Evolutionary conservation across 2,329 filamentous ascomycete genomes (phyloP).

Genomic region (Pseudocercospora eumusae): DNA sequence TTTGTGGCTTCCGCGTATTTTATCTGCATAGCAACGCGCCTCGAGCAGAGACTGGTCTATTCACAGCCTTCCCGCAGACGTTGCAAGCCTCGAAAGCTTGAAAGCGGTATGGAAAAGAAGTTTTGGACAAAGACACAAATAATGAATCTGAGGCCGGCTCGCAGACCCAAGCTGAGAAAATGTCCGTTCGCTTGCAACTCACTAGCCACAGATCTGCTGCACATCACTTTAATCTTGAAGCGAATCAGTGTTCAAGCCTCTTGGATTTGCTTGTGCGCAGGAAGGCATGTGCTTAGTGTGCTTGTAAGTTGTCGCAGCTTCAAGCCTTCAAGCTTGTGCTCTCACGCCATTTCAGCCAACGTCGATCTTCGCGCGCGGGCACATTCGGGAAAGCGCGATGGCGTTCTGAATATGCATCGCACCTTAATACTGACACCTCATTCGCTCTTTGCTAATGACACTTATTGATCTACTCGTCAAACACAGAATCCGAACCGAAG

Average conservation of each 20-base stretch:
- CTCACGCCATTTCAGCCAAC: constrained; percentile 8
- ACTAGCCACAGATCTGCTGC: constrained; percentile 11
- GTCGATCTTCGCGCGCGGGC: constrained; percentile 9
- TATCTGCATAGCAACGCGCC: too few species aligned
- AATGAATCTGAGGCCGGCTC: constrained; percentile 7
- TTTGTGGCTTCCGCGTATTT: too few species aligned
- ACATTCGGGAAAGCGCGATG: constrained; percentile 2
- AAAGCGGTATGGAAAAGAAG: too few species aligned
- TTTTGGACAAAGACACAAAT: neutral
- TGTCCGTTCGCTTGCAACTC: neutral
- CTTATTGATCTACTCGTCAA: constrained; percentile 3
- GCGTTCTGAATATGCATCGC: constrained; percentile 1
- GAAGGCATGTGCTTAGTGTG: constrained; percentile 4
- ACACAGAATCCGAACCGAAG: constrained; percentile 20
- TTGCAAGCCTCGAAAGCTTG: neutral
- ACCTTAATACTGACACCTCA: constrained; percentile 7
- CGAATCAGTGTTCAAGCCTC: constrained; percentile 17
- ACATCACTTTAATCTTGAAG: neutral
- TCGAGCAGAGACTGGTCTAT: too few species aligned
- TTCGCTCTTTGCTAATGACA: constrained; percentile 20
- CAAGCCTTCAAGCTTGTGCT: neutral
- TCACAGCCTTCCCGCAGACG: neutral
- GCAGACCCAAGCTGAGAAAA: constrained; percentile 4
- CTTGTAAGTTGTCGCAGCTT: too few species aligned
- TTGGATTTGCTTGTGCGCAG: constrained; percentile 20